Percentiles rank a stretch among this genome's conserved stretches.
Evolutionary conservation across 805 yeast genomes (phyloP).

Genomic region (Kluyveromyces aestuarii): DNA sequence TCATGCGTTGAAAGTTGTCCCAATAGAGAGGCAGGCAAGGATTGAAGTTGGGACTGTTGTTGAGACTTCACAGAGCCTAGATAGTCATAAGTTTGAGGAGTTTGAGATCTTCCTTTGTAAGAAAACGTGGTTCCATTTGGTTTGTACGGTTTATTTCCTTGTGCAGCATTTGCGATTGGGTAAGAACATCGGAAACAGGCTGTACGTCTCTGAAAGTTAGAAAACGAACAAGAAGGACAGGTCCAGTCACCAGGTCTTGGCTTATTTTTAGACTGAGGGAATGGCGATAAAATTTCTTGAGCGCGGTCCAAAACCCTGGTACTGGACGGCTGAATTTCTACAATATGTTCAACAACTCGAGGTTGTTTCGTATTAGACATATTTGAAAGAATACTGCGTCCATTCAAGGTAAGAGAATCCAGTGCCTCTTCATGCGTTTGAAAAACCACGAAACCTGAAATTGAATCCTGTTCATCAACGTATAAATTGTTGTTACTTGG

Average conservation of each 20-base stretch:
- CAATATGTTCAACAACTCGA: conserved; percentile 45
- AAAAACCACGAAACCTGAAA: conserved; percentile 79
- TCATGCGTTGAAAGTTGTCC: neutral
- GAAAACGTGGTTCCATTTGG: neutral
- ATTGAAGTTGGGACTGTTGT: conserved; percentile 11
- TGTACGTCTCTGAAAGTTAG: conserved; percentile 87
- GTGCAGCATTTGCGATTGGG: conserved; percentile 71
- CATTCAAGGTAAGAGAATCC: conserved; percentile 71
- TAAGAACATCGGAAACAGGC: conserved; percentile 90
- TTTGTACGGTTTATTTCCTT: conserved; percentile 27
- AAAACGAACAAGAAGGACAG: conserved; percentile 94
- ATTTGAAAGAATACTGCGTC: conserved; percentile 39
- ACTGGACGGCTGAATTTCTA: conserved; percentile 85
- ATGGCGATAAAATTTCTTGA: conserved; percentile 70
- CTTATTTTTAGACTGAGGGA: conserved; percentile 76
- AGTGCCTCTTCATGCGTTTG: conserved; percentile 79
- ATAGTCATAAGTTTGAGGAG: conserved; percentile 8
- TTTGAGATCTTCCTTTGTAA: conserved; percentile 3
- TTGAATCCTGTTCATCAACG: conserved; percentile 39
- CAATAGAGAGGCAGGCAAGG: neutral
- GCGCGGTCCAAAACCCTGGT: conserved; percentile 71
- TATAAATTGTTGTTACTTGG: conserved; percentile 23
- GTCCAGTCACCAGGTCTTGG: conserved; percentile 98
- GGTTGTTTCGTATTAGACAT: conserved; percentile 29
- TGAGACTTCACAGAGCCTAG: conserved; percentile 5